These are phyloP conservation scores for Chaetomium fimeti DNA, from an alignment of 495 filamentous ascomycete genomes.

Conservation along the genomic window DNA sequence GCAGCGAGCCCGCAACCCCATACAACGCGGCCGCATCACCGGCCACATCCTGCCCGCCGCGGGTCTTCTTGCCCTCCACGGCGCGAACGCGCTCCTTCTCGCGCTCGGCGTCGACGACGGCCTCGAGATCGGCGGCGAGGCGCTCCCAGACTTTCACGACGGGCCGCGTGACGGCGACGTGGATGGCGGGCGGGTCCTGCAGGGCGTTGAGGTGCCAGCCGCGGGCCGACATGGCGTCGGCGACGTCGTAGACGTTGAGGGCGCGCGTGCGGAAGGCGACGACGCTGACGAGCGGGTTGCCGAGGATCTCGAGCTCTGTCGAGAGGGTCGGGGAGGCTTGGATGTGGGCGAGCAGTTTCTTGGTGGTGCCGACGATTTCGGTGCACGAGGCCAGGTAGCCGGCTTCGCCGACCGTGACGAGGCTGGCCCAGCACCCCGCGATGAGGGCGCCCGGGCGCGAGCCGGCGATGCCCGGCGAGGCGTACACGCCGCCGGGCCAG, in stretches of 20 bases:
- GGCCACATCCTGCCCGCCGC: slow-evolving; percentile 49
- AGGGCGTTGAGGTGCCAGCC: slow-evolving; percentile 97
- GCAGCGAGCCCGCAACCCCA: slow-evolving; percentile 90
- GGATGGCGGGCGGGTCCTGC: slow-evolving; percentile 88
- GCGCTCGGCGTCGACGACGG: slow-evolving; percentile 73
- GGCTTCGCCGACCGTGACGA: slow-evolving; percentile 84
- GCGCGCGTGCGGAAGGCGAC: slow-evolving; percentile 75
- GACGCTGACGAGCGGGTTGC: slow-evolving; percentile 83
- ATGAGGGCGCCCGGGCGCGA: slow-evolving; percentile 91
- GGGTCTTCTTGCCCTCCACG: slow-evolving; percentile 72
- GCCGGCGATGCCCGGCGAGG: slow-evolving; percentile 84
- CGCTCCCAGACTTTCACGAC: slow-evolving; percentile 76
- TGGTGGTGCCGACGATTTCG: slow-evolving; percentile 81
- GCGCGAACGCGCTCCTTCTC: slow-evolving; percentile 60
- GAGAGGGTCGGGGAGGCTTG: slow-evolving; percentile 61
- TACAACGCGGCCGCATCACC: slow-evolving; percentile 88
- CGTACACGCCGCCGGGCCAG: slow-evolving; percentile 96
- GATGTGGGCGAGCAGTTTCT: slow-evolving; percentile 78
- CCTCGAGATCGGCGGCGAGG: slow-evolving; percentile 73
- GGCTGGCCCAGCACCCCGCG: slow-evolving; percentile 85
- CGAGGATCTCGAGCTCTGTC: slow-evolving; percentile 74
- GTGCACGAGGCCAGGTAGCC: slow-evolving; percentile 85
- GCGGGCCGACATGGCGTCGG: slow-evolving; percentile 73
- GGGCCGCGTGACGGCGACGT: slow-evolving; percentile 91
- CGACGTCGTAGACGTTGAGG: slow-evolving; percentile 83